Base-by-base conservation (phyloP, 2,329 filamentous ascomycete genomes). In the Aphanoascus verrucosus region DNA sequence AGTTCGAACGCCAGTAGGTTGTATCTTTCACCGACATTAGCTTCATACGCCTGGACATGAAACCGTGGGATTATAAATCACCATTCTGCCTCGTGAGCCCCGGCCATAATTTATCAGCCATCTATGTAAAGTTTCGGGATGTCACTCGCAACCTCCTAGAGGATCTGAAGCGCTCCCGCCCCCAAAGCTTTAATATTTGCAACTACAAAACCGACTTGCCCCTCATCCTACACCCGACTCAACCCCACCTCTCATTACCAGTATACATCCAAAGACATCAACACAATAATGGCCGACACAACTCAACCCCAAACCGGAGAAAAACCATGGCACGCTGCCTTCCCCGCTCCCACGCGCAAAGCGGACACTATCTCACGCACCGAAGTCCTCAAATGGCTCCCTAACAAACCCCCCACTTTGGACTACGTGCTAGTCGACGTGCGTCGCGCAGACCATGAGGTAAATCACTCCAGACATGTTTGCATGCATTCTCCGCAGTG, bases 381-480 rank as follows among this genome's bases (percentile, higher is more conserved):
- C 57, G n/a, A 53, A 56, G 19, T 52, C 9, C 35, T 63, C 63
- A 2, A 51, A 62, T 2, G 56, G 59, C 4, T 57, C 72, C 46
- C 62, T 64, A 9, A 64, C 66, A 23, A 57, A 65, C 42, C 67
- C 69, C 14, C 23, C 3, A 17, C 43, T 4, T 60, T 62, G 44
- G 58, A 64, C 31, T 75, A 68, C 57, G 59, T 76, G 0, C 62
- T 76, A 7, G 65, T 78, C 9, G 75, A 77, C 58, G 59, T 78
- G 23, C 71, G 75, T 38, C 64, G 72, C 14, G 67, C 60, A 2
- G 74, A 78, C 57, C 67, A 69, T 56, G 71, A 74, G 67, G 74
- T 76, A 50, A 49, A 15, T 3, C 31, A 11, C n/a, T 37, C 12
- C 31, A 47, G 5, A 23, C 19, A 44, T 28, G 28, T 17, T 6